phyloP scores from a whole-genome alignment of 2,329 filamentous ascomycete species.

The Aureobasidium sp. region DNA sequence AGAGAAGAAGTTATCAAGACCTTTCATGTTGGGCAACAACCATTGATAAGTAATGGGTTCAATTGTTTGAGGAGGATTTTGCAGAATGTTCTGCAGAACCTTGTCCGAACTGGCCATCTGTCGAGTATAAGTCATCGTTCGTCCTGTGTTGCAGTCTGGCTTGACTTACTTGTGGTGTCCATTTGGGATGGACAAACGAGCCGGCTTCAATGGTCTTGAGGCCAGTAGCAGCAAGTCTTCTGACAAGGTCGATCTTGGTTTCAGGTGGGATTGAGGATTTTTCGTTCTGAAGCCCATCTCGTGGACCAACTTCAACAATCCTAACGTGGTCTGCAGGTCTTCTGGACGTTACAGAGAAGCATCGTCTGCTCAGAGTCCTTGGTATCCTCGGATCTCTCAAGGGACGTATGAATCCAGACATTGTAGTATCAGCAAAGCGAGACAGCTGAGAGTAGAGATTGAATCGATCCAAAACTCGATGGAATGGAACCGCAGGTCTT shows the following conservation, averaged over 20 bases:
- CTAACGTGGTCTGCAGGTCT: slow-evolving; percentile 36
- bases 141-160: not conserved
- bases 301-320: slow-evolving; percentile 75
- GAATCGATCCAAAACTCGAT: not conserved
- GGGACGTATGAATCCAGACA: not conserved
- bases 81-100: slow-evolving; percentile 61
- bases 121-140: not conserved
- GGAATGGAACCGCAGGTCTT: not conserved
- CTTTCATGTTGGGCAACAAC: slow-evolving; percentile 69
- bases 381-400: not conserved
- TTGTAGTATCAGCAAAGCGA: not conserved
- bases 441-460: not conserved
- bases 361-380: slow-evolving; percentile 4
- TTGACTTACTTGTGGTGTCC: slow-evolving; percentile 62
- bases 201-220: slow-evolving; percentile 69
- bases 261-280: slow-evolving; percentile 59
- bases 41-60: slow-evolving; percentile 65
- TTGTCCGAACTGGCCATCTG: slow-evolving; percentile 73
- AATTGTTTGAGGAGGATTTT: slow-evolving; percentile 45
- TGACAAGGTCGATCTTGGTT: slow-evolving; percentile 70
- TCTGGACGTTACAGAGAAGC: slow-evolving; percentile 20
- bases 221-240: slow-evolving; percentile 59
- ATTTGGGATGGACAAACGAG: slow-evolving; percentile 76
- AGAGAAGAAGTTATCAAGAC: slow-evolving; percentile 54
- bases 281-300: slow-evolving; percentile 84